Percentiles rank a stretch among this genome's conserved stretches.
Evolutionary conservation across 495 filamentous ascomycete genomes (phyloP).

Genomic region (Xylaria sp.): DNA sequence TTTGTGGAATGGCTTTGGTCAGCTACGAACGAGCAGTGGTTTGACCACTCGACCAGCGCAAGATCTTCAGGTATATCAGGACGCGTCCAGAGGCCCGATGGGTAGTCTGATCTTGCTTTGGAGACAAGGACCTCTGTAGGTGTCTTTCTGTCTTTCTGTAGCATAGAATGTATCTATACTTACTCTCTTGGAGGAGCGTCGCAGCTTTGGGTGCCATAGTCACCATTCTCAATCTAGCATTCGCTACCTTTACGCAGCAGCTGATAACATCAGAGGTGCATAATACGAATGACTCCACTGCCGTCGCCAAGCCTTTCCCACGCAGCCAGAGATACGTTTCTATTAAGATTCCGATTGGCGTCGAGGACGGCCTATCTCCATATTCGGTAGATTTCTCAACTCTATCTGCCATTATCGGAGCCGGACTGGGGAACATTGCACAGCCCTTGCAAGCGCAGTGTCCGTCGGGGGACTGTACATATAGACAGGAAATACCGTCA

Average conservation of each 20-base stretch:
- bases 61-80: neutral
- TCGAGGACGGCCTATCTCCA: neutral
- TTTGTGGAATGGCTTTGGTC: neutral
- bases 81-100: neutral
- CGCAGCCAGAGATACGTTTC: neutral
- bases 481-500: neutral
- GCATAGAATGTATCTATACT: neutral
- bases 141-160: neutral
- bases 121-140: constrained; percentile 6
- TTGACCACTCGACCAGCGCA: neutral
- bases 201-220: neutral
- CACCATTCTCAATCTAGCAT: neutral
- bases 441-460: neutral
- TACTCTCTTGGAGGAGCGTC: neutral
- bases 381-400: neutral
- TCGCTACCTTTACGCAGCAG: constrained; percentile 4
- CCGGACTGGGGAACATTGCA: neutral
- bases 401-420: neutral
- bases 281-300: neutral
- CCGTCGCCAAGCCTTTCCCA: neutral
- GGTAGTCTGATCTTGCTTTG: neutral
- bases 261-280: neutral
- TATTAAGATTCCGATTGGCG: neutral
- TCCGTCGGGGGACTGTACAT: neutral
- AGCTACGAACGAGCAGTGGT: neutral